phyloP scores from a whole-genome alignment of 495 filamentous ascomycete genomes.

The Penicillium flavigenum region DNA sequence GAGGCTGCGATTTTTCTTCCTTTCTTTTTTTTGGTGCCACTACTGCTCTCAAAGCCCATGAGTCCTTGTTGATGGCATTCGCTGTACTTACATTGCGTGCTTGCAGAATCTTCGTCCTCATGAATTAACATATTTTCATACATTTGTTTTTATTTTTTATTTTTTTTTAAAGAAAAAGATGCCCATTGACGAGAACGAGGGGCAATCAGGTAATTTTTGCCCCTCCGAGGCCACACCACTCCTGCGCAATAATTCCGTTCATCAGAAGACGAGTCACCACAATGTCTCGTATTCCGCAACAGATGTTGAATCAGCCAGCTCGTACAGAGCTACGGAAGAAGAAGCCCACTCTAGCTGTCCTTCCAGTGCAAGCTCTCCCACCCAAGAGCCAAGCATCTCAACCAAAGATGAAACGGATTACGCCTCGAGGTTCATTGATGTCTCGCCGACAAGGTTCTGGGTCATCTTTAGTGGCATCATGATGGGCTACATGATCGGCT shows the following conservation, averaged over 20 bases:
- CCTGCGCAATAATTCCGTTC: slow-evolving; percentile 12
- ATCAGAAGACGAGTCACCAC: slow-evolving; percentile 12
- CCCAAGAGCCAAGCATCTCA: not conserved
- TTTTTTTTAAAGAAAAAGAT: not conserved
- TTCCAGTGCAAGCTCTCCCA: slow-evolving; percentile 29
- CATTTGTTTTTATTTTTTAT: not conserved
- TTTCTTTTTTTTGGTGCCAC: not conserved
- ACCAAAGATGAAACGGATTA: slow-evolving; percentile 24
- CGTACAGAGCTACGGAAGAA: slow-evolving; percentile 19
- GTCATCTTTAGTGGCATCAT: slow-evolving; percentile 52
- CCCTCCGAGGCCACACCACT: slow-evolving; percentile 26
- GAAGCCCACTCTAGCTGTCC: slow-evolving; percentile 20
- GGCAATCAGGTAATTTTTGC: not conserved
- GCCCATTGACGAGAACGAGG: not conserved
- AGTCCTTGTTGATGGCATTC: not conserved
- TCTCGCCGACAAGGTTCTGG: slow-evolving; percentile 51
- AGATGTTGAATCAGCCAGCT: slow-evolving; percentile 25
- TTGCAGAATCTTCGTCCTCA: not conserved
- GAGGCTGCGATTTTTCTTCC: not conserved
- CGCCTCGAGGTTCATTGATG: slow-evolving; percentile 44
- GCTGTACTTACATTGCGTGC: not conserved
- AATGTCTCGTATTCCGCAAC: slow-evolving; percentile 9
- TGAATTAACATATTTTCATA: not conserved
- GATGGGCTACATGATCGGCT: slow-evolving; percentile 51
- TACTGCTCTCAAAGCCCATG: not conserved